Evolutionary conservation across 495 filamentous ascomycete species (phyloP).

Genomic region (Eremomyces bilateralis): DNA sequence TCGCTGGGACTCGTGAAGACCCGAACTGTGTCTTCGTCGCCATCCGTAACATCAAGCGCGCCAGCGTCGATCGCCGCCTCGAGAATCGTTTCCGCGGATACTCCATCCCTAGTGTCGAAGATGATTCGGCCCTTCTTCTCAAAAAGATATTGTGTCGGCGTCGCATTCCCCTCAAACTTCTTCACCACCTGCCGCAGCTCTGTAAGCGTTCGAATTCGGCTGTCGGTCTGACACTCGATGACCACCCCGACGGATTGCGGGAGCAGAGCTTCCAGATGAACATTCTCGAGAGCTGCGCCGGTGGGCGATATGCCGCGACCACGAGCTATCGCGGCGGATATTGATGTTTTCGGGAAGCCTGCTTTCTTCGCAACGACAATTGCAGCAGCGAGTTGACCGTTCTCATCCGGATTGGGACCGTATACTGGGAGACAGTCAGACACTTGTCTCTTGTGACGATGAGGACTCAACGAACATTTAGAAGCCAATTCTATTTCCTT

Average conservation of each 20-base stretch:
- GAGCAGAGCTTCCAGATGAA: conserved; percentile 67
- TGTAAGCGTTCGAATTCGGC: conserved; percentile 44
- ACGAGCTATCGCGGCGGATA: conserved; percentile 64
- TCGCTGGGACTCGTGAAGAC: conserved; percentile 53
- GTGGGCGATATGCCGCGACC: conserved; percentile 61
- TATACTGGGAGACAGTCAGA: conserved; percentile 21
- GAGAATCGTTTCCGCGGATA: conserved; percentile 50
- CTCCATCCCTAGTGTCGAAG: conserved; percentile 38
- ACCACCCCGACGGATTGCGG: conserved; percentile 59
- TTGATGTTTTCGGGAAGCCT: conserved; percentile 59
- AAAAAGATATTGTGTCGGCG: conserved; percentile 68
- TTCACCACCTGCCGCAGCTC: conserved; percentile 50
- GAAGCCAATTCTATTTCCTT: conserved; percentile 33
- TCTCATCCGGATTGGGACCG: conserved; percentile 50
- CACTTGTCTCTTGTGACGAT: conserved; percentile 6
- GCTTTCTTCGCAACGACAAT: conserved; percentile 70
- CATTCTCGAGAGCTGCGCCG: conserved; percentile 47
- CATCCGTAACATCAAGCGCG: conserved; percentile 55
- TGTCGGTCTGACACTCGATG: conserved; percentile 68
- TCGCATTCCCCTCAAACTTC: conserved; percentile 39
- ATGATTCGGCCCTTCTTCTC: conserved; percentile 49
- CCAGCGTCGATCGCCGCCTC: conserved; percentile 74
- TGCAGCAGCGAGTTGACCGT: conserved; percentile 47
- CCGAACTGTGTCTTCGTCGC: conserved; percentile 40
- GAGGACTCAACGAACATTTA: conserved; percentile 23